Base-by-base conservation (phyloP, 768 basidiomycete genomes). In the Piloderma croceum region DNA sequence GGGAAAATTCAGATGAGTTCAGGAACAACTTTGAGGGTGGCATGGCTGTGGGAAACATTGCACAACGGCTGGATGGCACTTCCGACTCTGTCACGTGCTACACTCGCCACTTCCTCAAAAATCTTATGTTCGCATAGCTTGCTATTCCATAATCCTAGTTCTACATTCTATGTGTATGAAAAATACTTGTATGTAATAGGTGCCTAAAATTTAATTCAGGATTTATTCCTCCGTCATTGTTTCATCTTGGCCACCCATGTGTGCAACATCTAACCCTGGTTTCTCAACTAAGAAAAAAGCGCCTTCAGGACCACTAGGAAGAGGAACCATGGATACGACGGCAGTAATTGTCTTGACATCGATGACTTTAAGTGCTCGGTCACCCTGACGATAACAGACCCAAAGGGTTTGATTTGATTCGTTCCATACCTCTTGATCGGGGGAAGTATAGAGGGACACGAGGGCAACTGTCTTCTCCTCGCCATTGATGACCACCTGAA, bases 251-350 rank as follows among this genome's bases (percentile, higher is more conserved):
- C 45, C 45, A 2, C 45, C 35, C 2, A 51, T 23, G 11, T 44
- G 19, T 2, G 45, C 44, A 1, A 54, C 33, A 11, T 56, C 53
- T 2, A 58, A 7, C 0, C 57, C 55, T 10, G 53, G 51, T 25
- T 57, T 60, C 34, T 60, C 55, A 13, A 53, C 31, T 23, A 57
- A 31, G 31, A 51, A 58, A 34, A 52, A 45, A 9, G 47, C 37
- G 10, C 11, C 1, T 11, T 3, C 24, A n/a, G 29, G 19, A 5
- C 20, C 34, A 17, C 36, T 31, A 20, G 33, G 34, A 12, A 39
- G 22, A 1, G 54, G 58, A 0, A 57, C 41, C 56, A 63, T 56
- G 7, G 52, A 53, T n/a, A 63, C 44, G 10, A 52, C 44, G 5
- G 55, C 47, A 0, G 17, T n/a, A 24, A 62, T 57, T 3, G 5